Percentiles rank a stretch among this genome's conserved stretches.
Conservation (phyloP, 345 rosid genomes). For the Arabis hirsuta region DNA sequence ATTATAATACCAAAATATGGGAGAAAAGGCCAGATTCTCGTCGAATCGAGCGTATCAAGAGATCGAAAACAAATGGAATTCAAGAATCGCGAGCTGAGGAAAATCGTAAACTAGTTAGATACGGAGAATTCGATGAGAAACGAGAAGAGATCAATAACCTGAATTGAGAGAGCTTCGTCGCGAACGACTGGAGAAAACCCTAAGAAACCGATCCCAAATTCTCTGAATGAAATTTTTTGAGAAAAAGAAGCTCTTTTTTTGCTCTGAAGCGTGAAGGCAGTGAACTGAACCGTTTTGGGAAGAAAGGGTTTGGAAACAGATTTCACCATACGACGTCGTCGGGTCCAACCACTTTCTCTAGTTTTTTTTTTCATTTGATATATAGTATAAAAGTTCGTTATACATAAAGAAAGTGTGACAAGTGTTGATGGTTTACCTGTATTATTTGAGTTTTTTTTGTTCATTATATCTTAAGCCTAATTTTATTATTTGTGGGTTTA, state of each 20-base stretch:
- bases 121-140: not conserved
- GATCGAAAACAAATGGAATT: slow-evolving; percentile 13
- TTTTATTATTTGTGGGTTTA: too few species aligned
- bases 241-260: slow-evolving; percentile 2
- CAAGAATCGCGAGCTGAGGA: slow-evolving; percentile 12
- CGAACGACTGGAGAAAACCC: slow-evolving; percentile 31
- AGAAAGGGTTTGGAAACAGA: not conserved
- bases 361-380: not conserved
- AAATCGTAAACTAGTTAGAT: not conserved
- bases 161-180: slow-evolving; percentile 15
- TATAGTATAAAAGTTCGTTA: too few species aligned
- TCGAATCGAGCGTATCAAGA: slow-evolving; percentile 3
- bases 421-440: too few species aligned
- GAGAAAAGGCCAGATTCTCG: too few species aligned
- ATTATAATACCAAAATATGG: not conserved
- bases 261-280: slow-evolving; percentile 27
- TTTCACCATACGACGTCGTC: slow-evolving; percentile 19
- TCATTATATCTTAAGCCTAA: too few species aligned
- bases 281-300: slow-evolving; percentile 20
- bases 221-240: not conserved
- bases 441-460: too few species aligned
- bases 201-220: slow-evolving; percentile 26
- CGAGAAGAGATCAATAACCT: slow-evolving; percentile 16
- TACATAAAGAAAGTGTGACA: too few species aligned
- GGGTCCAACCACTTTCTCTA: not conserved